Conservation (phyloP, 257 asterid genomes). For the Phtheirospermum japonicum region DNA sequence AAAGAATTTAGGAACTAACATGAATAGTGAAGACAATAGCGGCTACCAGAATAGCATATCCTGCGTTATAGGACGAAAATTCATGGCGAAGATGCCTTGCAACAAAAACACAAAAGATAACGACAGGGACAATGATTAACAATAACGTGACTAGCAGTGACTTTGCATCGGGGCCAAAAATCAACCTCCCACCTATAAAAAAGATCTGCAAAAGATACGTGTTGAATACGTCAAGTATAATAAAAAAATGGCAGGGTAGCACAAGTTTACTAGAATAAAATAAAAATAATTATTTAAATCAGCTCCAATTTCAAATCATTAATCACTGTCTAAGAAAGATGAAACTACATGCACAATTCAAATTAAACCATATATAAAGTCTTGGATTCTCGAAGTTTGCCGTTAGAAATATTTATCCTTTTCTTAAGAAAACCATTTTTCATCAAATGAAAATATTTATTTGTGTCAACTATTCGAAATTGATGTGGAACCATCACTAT, state of each 20-base stretch:
- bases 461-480: too few relatives aligned
- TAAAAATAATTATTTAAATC: neutral
- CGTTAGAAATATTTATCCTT: too few relatives aligned
- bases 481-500: too few relatives aligned
- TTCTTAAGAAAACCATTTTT: too few relatives aligned
- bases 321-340: too few relatives aligned
- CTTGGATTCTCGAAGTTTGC: too few relatives aligned
- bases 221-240: conserved; percentile 24
- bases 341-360: too few relatives aligned
- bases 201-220: conserved; percentile 66
- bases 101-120: conserved; percentile 81
- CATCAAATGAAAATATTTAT: too few relatives aligned
- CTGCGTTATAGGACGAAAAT: conserved; percentile 71
- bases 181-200: conserved; percentile 87
- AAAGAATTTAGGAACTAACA: conserved; percentile 49
- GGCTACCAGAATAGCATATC: conserved; percentile 74
- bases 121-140: conserved; percentile 74
- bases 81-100: conserved; percentile 93
- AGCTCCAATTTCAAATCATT: too few relatives aligned
- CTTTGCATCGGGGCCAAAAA: conserved; percentile 98
- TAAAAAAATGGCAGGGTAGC: conserved; percentile 22
- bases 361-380: too few relatives aligned
- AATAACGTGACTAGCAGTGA: conserved; percentile 83
- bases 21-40: conserved; percentile 69
- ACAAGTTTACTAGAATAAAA: conserved; percentile 4